Base-by-base conservation (phyloP, 805 yeast genomes). In the Starmerella geochares region DNA sequence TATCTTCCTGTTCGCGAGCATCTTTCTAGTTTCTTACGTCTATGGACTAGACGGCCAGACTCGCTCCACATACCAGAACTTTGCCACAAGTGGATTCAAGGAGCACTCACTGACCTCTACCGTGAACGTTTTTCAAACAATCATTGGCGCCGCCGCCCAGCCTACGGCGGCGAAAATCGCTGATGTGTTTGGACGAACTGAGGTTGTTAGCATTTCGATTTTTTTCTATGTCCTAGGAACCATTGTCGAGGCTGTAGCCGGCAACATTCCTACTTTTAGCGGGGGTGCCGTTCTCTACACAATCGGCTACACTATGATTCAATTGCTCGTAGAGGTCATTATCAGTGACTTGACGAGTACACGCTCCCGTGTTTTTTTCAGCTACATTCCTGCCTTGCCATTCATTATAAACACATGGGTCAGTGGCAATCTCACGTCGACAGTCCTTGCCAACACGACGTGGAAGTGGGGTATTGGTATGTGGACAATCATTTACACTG, bases 331-430 rank as follows among this genome's bases (percentile, higher is more conserved):
- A 31, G 72, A 78, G 56, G 66, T 83, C 33, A 68, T 82, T 38
- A 62, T 78, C 52, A 79, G 85, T 2, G 94, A 83, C 64, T 71
- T 77, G 60, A 80, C 88, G 7, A 71, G 74, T 53, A 70, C 83
- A 59, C 80, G 77, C 62, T 80, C 86, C 83, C 77, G 92, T 69
- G 71, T 83, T 57, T 70, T 77, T 41, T 75, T 72, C 57, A 76
- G 82, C 31, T 78, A 80, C 56, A 67, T 79, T 32, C 86, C 88
- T 21, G 77, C 86, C 3, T 70, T 78, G 59, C 90, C 90, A 2
- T 80, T 74, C 58, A 76, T 83, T 58, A 79, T 84, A 65, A 83
- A 81, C 65, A 80, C 90, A 14, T 84, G 92, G 92, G 72, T 82
- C 50, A 66, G 80, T 25, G 90, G 86, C 60, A 69, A 79, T 58